Percentiles rank a stretch among this genome's conserved stretches.
Conservation (phyloP, 768 basidiomycete genomes). For the Boletus reticulatus region DNA sequence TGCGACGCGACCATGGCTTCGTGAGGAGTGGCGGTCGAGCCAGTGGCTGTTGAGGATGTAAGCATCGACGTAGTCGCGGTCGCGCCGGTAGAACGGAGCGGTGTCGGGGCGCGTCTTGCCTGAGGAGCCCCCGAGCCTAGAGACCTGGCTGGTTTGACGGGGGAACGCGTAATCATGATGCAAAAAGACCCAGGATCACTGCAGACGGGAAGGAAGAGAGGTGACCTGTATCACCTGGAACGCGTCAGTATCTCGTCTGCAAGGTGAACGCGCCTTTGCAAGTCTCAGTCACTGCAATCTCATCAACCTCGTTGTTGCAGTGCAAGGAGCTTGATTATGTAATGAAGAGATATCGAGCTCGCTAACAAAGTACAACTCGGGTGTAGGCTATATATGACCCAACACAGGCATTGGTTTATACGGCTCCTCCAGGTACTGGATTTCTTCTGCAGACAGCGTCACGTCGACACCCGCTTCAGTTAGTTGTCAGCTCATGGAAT, state of each 20-base stretch:
- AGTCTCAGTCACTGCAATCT: constrained; percentile 1
- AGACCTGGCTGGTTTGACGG: constrained; percentile 21
- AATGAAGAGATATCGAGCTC: background rate
- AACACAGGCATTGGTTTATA: constrained; percentile 42
- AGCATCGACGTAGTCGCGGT: constrained; percentile 26
- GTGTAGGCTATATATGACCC: constrained; percentile 31
- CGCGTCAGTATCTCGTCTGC: background rate
- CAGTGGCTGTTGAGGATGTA: constrained; percentile 28
- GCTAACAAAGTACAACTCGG: background rate
- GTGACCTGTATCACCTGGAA: background rate
- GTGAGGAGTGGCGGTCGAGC: constrained; percentile 32
- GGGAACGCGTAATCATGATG: constrained; percentile 30
- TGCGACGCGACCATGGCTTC: constrained; percentile 58
- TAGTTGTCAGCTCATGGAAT: constrained; percentile 2
- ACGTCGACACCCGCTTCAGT: constrained; percentile 36
- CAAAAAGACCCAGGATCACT: background rate
- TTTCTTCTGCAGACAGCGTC: constrained; percentile 47
- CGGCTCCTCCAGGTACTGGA: constrained; percentile 42
- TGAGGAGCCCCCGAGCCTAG: constrained; percentile 5
- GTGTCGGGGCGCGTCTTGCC: constrained; percentile 20
- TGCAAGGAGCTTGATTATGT: constrained; percentile 14
- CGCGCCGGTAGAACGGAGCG: constrained; percentile 16
- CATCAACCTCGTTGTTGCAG: constrained; percentile 1
- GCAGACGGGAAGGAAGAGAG: background rate
- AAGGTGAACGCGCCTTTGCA: constrained; percentile 3